Conservation (phyloP, 345 rosid species). For the Ceriops decandra region DNA sequence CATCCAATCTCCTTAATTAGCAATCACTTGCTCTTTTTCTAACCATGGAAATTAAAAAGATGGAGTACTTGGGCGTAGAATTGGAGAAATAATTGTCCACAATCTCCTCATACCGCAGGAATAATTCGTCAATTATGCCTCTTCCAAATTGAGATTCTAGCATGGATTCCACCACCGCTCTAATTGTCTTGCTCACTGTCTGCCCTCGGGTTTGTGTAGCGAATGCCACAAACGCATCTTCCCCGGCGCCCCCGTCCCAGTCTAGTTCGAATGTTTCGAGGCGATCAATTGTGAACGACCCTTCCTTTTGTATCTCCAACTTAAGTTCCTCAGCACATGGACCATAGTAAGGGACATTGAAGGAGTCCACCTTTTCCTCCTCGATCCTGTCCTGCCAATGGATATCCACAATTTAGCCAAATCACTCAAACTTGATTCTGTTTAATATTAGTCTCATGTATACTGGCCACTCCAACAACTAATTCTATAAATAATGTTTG, state of each 20-base stretch:
- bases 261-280: slow-evolving; percentile 45
- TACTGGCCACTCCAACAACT: too few relatives aligned
- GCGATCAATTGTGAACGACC: slow-evolving; percentile 50
- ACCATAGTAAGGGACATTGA: slow-evolving; percentile 74
- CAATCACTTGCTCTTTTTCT: slow-evolving; percentile 18
- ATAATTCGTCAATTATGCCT: slow-evolving; percentile 47
- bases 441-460: too few relatives aligned
- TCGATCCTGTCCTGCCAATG: slow-evolving; percentile 44
- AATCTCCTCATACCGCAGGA: slow-evolving; percentile 36
- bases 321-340: slow-evolving; percentile 56
- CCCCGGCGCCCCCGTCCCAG: slow-evolving; percentile 52
- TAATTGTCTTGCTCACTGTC: slow-evolving; percentile 48
- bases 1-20: too few relatives aligned
- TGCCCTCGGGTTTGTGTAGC: slow-evolving; percentile 32
- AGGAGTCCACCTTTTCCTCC: slow-evolving; percentile 58
- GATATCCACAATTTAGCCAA: too few relatives aligned
- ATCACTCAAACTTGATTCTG: too few relatives aligned
- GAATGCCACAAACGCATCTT: not conserved
- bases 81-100: slow-evolving; percentile 45
- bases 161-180: slow-evolving; percentile 82
- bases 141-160: slow-evolving; percentile 47
- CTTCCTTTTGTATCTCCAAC: slow-evolving; percentile 45
- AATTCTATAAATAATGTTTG: too few relatives aligned
- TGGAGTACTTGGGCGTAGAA: slow-evolving; percentile 28
- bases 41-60: slow-evolving; percentile 40